Percentiles rank a stretch among this genome's conserved stretches.
These are phyloP conservation scores for Sporothrix pseudoabietina DNA, from an alignment of 2,329 filamentous ascomycete genomes.

Conservation along the genomic window DNA sequence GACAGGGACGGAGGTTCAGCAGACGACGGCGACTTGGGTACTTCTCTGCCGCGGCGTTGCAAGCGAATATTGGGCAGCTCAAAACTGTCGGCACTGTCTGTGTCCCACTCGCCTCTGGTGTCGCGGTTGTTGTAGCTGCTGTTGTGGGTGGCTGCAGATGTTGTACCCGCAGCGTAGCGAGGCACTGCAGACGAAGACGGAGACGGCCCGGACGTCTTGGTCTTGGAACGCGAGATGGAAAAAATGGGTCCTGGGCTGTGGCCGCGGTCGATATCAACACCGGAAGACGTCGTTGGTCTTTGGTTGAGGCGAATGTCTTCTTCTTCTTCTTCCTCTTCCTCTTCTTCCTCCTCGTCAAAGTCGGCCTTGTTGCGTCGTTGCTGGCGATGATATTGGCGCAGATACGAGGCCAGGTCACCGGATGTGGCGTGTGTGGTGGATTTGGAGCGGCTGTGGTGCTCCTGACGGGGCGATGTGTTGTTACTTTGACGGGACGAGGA, in stretches of 20 bases:
- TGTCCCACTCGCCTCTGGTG: constrained; percentile 27
- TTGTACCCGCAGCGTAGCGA: constrained; percentile 20
- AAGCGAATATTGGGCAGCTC: constrained; percentile 33
- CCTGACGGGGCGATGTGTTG: background rate
- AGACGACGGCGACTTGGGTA: background rate
- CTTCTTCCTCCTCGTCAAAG: background rate
- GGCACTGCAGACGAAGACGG: constrained; percentile 15
- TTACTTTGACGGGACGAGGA: background rate
- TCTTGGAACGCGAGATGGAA: constrained; percentile 6
- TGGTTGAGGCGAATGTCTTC: background rate
- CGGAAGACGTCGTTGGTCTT: constrained; percentile 13
- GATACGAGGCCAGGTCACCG: background rate
- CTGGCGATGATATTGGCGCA: background rate
- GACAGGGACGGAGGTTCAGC: background rate
- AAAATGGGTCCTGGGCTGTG: background rate
- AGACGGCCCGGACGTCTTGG: background rate
- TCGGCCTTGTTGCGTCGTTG: background rate
- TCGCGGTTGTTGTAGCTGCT: background rate
- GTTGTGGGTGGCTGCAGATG: constrained; percentile 1
- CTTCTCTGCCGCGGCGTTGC: background rate
- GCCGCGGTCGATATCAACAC: background rate
- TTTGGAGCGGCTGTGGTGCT: constrained; percentile 17
- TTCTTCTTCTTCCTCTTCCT: background rate
- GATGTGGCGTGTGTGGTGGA: constrained; percentile 5
- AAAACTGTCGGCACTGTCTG: constrained; percentile 35